phyloP scores from a whole-genome alignment of 2,329 filamentous ascomycete genomes.

The Trichoderma hamatum region DNA sequence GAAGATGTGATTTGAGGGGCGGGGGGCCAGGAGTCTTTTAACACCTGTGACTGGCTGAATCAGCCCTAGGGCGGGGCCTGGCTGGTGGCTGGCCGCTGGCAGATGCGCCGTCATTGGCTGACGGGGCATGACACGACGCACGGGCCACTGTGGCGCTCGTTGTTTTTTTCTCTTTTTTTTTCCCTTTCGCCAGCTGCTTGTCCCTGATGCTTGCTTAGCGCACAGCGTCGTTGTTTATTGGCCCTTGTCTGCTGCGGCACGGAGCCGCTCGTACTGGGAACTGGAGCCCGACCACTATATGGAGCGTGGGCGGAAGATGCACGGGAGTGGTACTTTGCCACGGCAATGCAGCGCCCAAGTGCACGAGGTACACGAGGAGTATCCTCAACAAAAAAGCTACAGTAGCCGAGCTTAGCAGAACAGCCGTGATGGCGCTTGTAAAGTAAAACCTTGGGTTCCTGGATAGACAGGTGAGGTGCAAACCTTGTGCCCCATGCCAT shows the following conservation, averaged over 20 bases:
- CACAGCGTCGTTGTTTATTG: background rate
- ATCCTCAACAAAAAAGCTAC: background rate
- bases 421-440: background rate
- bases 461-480: background rate
- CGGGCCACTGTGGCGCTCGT: slow-evolving; percentile 26
- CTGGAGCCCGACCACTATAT: slow-evolving; percentile 4
- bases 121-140: slow-evolving; percentile 36
- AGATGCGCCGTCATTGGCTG: slow-evolving; percentile 39
- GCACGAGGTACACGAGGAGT: background rate
- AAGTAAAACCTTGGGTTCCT: background rate
- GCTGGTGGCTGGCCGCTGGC: slow-evolving; percentile 33
- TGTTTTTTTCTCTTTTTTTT: background rate
- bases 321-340: background rate
- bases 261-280: slow-evolving; percentile 18
- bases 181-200: background rate
- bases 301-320: background rate
- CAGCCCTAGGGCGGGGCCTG: slow-evolving; percentile 45
- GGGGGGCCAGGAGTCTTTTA: slow-evolving; percentile 47
- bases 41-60: slow-evolving; percentile 56
- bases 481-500: background rate
- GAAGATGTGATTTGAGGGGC: slow-evolving; percentile 58
- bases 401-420: background rate
- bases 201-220: slow-evolving; percentile 18
- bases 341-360: background rate
- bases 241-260: slow-evolving; percentile 18